Base-by-base conservation (phyloP, 352 stramenopile species). In the Phytophthora uliginosa region DNA sequence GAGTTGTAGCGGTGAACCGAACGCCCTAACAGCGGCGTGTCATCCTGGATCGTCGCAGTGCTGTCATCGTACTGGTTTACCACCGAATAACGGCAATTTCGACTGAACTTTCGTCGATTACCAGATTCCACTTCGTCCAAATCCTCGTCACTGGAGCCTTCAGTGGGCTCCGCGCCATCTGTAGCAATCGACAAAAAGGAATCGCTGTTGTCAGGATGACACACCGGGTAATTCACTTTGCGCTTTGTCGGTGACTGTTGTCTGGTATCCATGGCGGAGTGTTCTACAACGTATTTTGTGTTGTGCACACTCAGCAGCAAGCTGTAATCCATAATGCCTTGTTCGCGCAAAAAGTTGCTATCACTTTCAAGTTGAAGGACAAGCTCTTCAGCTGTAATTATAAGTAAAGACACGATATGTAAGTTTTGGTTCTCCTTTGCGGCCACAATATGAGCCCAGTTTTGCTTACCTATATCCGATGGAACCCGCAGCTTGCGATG, bases 301-400 rank as follows among this genome's bases (percentile, higher is more conserved):
- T 85, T 94, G 77, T 95, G 88, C 3, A 97, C 82, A 74, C 91
- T 95, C 12, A 98, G 59, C 22, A 98, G 65, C 28, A 98, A 66
- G 24, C 85, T 95, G 75, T 98, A 98, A 77, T 98, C 92, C 78
- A 96, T 98, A 69, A 98, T 94, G 18, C 91, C 91, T 68, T 95
- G 84, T 10, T 80, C 71, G 24, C 83, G 81, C 33, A 97, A 66
- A 48, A 97, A 97, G 7, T 79, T 79, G 61, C 80, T 93, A 55
- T 97, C 91, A 12, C 65, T 78, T 51, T 90, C 82, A 24, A 97
- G 77, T 63, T 95, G 86, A 1, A 66, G 60, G 22, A 95, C 81
- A 36, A 95, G 82, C 20, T 80, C 81, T 18, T 87, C 70, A 31
- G 87, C 87, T 79, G 60, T 40, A 50, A 61, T 24, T 13, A 64